These are phyloP conservation scores for Sequoiadendron giganteum DNA, from an alignment of 75 land plant genomes.

Conservation along the genomic window DNA sequence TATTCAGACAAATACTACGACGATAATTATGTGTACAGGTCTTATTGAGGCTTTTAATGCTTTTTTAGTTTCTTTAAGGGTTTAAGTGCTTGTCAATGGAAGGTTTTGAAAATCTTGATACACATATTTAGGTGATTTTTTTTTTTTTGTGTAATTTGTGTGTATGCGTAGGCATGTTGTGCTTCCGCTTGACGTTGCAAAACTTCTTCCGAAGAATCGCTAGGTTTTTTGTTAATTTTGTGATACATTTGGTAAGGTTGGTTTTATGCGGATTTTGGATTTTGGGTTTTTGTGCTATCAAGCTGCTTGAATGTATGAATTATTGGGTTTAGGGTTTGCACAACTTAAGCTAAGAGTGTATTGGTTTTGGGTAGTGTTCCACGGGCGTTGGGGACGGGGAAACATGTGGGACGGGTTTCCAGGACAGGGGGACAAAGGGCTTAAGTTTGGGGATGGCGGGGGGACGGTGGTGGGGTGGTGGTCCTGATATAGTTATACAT, in stretches of 20 bases:
- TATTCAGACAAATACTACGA: constrained; percentile 94
- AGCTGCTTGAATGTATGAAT: too few relatives aligned
- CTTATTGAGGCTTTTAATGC: not conserved
- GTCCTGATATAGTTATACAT: too few relatives aligned
- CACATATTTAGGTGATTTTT: not conserved
- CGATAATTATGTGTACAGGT: constrained; percentile 90
- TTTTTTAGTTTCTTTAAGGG: not conserved
- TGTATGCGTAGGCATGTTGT: constrained; percentile 75
- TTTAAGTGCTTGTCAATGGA: not conserved
- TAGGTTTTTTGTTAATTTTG: not conserved
- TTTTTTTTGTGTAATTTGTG: not conserved
- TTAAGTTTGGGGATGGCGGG: too few relatives aligned
- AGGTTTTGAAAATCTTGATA: not conserved
- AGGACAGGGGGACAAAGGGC: too few relatives aligned
- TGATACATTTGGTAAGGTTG: not conserved
- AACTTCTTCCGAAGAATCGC: constrained; percentile 82
- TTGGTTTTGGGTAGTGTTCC: too few relatives aligned
- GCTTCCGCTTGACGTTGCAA: constrained; percentile 86
- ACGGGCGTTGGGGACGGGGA: too few relatives aligned
- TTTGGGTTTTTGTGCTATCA: too few relatives aligned
- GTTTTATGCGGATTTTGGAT: too few relatives aligned
- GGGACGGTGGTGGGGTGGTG: too few relatives aligned
- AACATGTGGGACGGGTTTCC: too few relatives aligned
- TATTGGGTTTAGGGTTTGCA: too few relatives aligned
- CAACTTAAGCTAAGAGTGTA: too few relatives aligned